Conservation (phyloP, 768 basidiomycete species). For the Russula ochroleuca region DNA sequence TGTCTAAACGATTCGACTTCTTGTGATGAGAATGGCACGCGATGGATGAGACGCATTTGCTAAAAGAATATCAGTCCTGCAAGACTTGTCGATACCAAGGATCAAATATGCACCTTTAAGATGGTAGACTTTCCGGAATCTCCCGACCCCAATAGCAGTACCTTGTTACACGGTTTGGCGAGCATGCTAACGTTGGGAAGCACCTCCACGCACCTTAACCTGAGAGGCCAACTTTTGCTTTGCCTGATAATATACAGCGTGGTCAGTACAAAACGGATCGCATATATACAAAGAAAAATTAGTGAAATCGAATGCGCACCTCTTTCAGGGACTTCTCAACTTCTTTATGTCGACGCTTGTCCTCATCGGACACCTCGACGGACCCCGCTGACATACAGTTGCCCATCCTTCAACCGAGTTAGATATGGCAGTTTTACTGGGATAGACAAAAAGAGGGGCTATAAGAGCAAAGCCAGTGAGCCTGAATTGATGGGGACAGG, state of each 20-base stretch:
- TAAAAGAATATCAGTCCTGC: slow-evolving; percentile 33
- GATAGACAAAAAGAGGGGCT: slow-evolving; percentile 6
- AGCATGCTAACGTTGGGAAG: neutral
- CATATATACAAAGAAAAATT: slow-evolving; percentile 16
- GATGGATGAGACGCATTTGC: slow-evolving; percentile 98
- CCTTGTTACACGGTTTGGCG: slow-evolving; percentile 40
- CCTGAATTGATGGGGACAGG: neutral
- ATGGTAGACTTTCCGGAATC: slow-evolving; percentile 93
- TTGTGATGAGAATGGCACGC: slow-evolving; percentile 70
- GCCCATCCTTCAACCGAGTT: slow-evolving; percentile 22
- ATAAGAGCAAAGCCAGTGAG: neutral
- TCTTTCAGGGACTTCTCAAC: slow-evolving; percentile 78
- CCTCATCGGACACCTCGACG: slow-evolving; percentile 63
- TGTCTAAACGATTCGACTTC: slow-evolving; percentile 90
- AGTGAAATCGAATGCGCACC: slow-evolving; percentile 39
- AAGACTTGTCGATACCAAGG: neutral
- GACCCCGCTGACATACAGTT: slow-evolving; percentile 52
- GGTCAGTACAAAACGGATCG: neutral
- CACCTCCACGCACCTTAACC: slow-evolving; percentile 56
- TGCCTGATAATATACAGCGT: slow-evolving; percentile 13
- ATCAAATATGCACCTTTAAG: slow-evolving; percentile 55
- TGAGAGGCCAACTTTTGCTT: slow-evolving; percentile 53
- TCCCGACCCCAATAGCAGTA: slow-evolving; percentile 86
- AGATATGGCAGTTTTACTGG: slow-evolving; percentile 1
- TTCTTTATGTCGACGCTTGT: slow-evolving; percentile 58